Base-by-base conservation (phyloP, 164 flowering plant species). In the Malania oleifera region DNA sequence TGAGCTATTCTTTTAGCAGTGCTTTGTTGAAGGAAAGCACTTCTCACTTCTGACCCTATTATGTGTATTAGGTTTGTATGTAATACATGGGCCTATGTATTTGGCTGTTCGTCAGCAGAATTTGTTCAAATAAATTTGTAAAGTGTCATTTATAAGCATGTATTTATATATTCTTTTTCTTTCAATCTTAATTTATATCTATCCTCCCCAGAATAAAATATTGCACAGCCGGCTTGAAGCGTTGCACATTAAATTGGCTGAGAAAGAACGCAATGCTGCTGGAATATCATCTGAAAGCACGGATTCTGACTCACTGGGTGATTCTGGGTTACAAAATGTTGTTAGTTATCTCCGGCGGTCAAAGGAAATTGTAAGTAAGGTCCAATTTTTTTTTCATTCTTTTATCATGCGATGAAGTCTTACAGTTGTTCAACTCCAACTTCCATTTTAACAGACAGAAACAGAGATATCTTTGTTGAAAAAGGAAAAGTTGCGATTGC, bases 391-490 rank as follows among this genome's bases (percentile, higher is more conserved):
- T 20, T 37, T 40, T 24, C 18, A 34, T 17, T 51, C 15, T 35
- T 18, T 56, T 7, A 14, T 19, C n/a, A 19, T 43, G 24, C 20
- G 34, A 22, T 31, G 47, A 27, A 40, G n/a, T 38, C 29, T n/a
- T n/a, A n/a, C 31, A 12, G 11, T 63, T 44, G 13, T 49, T 38
- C 17, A 29, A 10, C 11, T 26, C 12, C 55, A 39, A 35, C 52
- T 40, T 24, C 35, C 41, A 18, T 23, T 61, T 64, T 12, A 47
- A 57, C 82, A 89, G 96, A 88, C 89, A 37, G 99, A 90, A 56
- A 86, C 95, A 50, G 99, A 93, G 72, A 79, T 93, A 40, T 83
- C 97, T 22, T 75, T 93, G 75, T 48, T 90, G 50, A 90, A 81
- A 68, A 89, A 88, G 73, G 99, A 93, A 74, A 87, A 85, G 64